Base-by-base conservation (phyloP, 805 yeast species). In the Yarrowia divulgata region DNA sequence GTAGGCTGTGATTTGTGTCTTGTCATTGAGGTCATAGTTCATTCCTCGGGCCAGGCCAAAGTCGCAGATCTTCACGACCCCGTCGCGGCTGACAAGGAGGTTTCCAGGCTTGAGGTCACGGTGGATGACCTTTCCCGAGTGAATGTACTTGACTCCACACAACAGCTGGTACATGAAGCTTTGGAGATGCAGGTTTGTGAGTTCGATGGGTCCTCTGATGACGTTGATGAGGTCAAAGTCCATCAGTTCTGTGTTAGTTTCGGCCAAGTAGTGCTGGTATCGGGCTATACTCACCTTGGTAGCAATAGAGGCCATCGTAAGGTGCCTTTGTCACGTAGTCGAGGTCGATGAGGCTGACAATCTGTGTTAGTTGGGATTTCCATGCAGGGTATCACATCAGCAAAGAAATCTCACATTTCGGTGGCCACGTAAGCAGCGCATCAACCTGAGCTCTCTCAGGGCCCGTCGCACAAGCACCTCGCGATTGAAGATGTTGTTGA, bases 21-120 rank as follows among this genome's bases (percentile, higher is more conserved):
- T 46, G 39, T 46, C 35, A 37, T 43, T 34, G 29, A 34, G 13
- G 39, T 35, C 43, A 23, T 71, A 70, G 18, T 74, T 55, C 13
- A 91, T 82, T 0, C 97, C 96, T 75, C 98, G 81, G 1, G 98
- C 97, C 43, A 93, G 81, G 0, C 98, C 98, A 81, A 93, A 93
- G 79, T 93, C 98, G 78, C 98, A 92, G 18, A 93, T 91, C 75
- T 93, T 93, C 62, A 93, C 79, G 5, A 78, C 81, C 0, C 98
- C 98, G 68, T 87, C 87, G 1, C 86, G 77, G 6, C 91, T 87
- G 19, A 93, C 90, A 69, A 93, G 81, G 4, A 93, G 88, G 76
- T 93, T 93, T 0, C 97, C 96, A 0, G 98, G 98, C 78, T 93
- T 93, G 71, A 93, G 83, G 76, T 93, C 98, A 69, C 98, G 83